These are phyloP conservation scores for barrel medic (Medicago truncatula) DNA, from an alignment of 306 rosid species.

Conservation along the genomic window DNA sequence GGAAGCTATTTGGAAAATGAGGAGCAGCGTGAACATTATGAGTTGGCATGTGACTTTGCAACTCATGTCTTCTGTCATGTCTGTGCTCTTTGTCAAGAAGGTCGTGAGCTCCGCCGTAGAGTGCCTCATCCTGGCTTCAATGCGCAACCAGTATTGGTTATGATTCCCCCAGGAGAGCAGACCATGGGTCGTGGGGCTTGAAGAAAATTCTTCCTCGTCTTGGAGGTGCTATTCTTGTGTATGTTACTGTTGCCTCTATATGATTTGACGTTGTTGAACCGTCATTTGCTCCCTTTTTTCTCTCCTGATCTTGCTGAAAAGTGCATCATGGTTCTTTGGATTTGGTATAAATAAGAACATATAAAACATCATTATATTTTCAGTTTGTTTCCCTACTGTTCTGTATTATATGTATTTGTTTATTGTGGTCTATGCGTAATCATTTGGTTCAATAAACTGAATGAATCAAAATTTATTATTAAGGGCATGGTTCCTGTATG, in stretches of 20 bases:
- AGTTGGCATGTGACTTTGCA: constrained; percentile 74
- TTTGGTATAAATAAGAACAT: constrained; percentile 36
- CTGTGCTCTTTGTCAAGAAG: constrained; percentile 96
- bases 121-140: constrained; percentile 89
- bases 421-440: not conserved
- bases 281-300: not conserved
- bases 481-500: not conserved
- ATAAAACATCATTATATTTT: constrained; percentile 23
- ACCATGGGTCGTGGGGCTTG: constrained; percentile 78
- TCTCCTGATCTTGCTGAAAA: not conserved
- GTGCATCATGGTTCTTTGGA: constrained; percentile 15
- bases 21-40: constrained; percentile 74
- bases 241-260: constrained; percentile 31
- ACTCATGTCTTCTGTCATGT: constrained; percentile 87
- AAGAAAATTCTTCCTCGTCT: constrained; percentile 22
- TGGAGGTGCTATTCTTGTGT: constrained; percentile 35
- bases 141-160: constrained; percentile 75
- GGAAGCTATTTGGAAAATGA: constrained; percentile 77
- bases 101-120: constrained; percentile 94
- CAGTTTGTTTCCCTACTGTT: constrained; percentile 28
- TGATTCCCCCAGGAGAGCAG: constrained; percentile 93
- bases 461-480: constrained; percentile 6
- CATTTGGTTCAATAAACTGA: constrained; percentile 30
- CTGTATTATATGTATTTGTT: constrained; percentile 23
- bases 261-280: constrained; percentile 28